Evolutionary conservation across 2,329 filamentous ascomycete species (phyloP), one percentile per base, ranked within the genome.

Genomic region (Calycina herbarum): DNA sequence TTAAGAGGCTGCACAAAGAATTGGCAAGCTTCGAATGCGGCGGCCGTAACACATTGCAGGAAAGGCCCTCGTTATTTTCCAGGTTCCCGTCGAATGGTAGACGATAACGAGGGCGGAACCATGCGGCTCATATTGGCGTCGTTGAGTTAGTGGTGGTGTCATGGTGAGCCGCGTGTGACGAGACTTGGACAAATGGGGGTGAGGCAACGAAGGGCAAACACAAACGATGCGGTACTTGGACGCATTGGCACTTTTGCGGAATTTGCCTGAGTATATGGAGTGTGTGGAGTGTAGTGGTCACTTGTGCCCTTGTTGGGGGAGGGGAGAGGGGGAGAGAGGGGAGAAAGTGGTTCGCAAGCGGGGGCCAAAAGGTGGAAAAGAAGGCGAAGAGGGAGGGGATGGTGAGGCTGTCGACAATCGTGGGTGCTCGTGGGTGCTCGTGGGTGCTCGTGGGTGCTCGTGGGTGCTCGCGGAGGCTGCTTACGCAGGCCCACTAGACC

Each of bases 41-140:
- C 45, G 45, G 20, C 45, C n/a, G 45, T 51, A 20, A 51, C n/a
- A 51, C 45, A 24, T 51, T 51, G n/a, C 38, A 40, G 13, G 13
- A 40, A 40, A 24, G n/a, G 5, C 45, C 45, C 45, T 51, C 45
- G n/a, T 51, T 24, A 3, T 51, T 51, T 51, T 11, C 45, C 45
- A 27, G 45, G 45, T 51, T 51, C 45, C 45, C 45, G 45, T 51
- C 45, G 45, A 51, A 51, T 51, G 45, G 45, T 51, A 51, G 45
- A 51, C n/a, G 45, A 51, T 20, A 51, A 11, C 45, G n/a, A 51
- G 45, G 8, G 45, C n/a, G n/a, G 45, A 24, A 51, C 45, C 45
- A 51, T 51, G 45, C 45, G 45, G 45, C 45, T 51, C 45, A 51
- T 27, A 51, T 51, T 51, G 45, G n/a, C n/a, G 45, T 51, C 45